Evolutionary conservation across 371 early-diverging fungal genomes (phyloP).

Genomic region (Lichtheimia corymbifera): DNA sequence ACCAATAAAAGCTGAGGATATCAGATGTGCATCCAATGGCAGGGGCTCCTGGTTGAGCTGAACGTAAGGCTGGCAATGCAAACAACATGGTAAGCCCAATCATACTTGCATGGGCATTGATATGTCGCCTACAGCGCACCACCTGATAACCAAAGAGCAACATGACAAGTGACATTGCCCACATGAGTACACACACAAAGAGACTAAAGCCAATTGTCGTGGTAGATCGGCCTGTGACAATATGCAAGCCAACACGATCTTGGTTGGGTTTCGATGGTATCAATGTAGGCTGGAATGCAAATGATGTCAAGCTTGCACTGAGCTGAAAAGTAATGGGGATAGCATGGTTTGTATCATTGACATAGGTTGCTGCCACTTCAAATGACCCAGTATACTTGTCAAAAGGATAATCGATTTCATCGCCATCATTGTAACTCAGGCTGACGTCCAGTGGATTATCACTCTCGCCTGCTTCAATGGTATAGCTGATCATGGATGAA

Average conservation of each 20-base stretch:
- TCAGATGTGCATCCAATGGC: slow-evolving; percentile 42
- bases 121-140: slow-evolving; percentile 21
- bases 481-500: slow-evolving; percentile 21
- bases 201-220: slow-evolving; percentile 41
- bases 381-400: slow-evolving; percentile 32
- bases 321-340: slow-evolving; percentile 35
- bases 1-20: slow-evolving; percentile 43
- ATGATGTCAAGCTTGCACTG: slow-evolving; percentile 35
- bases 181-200: slow-evolving; percentile 40
- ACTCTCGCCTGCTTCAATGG: slow-evolving; percentile 26
- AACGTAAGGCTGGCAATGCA: slow-evolving; percentile 39
- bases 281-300: slow-evolving; percentile 24
- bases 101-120: slow-evolving; percentile 39
- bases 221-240: slow-evolving; percentile 32
- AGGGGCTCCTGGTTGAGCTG: slow-evolving; percentile 44
- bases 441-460: slow-evolving; percentile 27
- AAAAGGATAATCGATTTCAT: slow-evolving; percentile 39
- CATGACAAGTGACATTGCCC: slow-evolving; percentile 38
- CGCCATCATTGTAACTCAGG: slow-evolving; percentile 30
- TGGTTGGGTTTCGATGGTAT: slow-evolving; percentile 8
- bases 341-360: slow-evolving; percentile 19
- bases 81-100: slow-evolving; percentile 41
- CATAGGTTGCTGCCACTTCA: slow-evolving; percentile 22
- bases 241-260: slow-evolving; percentile 28
- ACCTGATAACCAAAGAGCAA: slow-evolving; percentile 39